Base-by-base conservation (phyloP, 2,329 filamentous ascomycete species). In the Fusarium tupiense region DNA sequence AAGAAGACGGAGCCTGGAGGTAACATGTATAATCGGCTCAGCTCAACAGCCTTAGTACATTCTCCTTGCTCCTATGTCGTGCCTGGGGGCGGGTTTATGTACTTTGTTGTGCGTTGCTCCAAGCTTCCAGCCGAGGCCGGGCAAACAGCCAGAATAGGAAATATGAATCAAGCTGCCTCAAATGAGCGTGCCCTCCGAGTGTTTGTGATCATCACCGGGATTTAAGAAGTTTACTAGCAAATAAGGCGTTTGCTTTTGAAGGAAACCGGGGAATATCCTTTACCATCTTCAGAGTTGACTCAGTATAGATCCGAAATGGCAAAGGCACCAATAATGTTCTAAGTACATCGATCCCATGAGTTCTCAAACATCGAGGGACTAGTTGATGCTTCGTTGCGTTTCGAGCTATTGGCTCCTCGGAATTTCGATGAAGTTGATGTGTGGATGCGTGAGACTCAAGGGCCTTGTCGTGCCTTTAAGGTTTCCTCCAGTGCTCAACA, bases 31-130 rank as follows among this genome's bases (percentile, higher is more conserved):
- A 46, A 58, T 37, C 19, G 41, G 37, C 40, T 54, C 57, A 46
- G 26, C 37, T 41, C 29, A 41, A 31, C 47, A 60, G 49, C 56
- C 57, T 61, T 57, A 43, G 29, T 41, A 43, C 46, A 62, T 67
- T 47, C 62, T 65, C 41, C 59, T 64, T 63, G 67, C 47, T 70
- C 62, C 62, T 62, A 69, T 64, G 64, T 60, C 50, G 70, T 69
- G 52, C 38, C 61, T 43, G 33, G 61, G 50, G 41, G 46, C 24
- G 54, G 59, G 49, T 64, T 67, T 72, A 77, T 74, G 70, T 76
- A 71, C 35, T 46, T 64, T 60, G 43, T 61, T 56, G 67, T 61
- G 59, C 44, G 67, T 52, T 68, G 71, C 59, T 68, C 57, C 53
- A 57, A 72, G 57, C 53, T 63, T 73, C 24, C 53, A 65, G 56